Conservation (phyloP, 208 protist genomes). For the Acanthamoeba healyi region DNA sequence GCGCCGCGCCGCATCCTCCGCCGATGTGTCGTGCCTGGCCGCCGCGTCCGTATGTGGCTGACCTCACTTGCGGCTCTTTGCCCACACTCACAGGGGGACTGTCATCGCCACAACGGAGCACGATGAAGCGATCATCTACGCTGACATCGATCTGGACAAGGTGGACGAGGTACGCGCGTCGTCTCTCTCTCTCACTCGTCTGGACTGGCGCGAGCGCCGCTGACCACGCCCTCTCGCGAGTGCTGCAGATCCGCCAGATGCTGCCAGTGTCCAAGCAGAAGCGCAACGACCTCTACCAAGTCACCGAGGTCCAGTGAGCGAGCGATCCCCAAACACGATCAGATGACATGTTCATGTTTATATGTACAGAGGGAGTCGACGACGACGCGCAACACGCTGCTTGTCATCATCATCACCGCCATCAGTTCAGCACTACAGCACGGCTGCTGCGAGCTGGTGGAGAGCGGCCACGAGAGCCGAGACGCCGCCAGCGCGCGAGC, state of each 20-base stretch:
- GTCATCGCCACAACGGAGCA: conserved; percentile 90
- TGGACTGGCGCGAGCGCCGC: too few relatives aligned
- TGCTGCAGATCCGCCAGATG: conserved; percentile 48
- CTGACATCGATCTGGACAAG: conserved; percentile 86
- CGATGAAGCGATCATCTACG: conserved; percentile 85
- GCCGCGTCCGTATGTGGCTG: too few relatives aligned
- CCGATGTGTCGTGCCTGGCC: neutral
- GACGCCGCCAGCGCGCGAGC: too few relatives aligned
- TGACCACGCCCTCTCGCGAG: neutral
- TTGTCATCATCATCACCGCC: too few relatives aligned
- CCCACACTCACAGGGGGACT: conserved; percentile 75
- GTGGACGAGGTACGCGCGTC: conserved; percentile 70
- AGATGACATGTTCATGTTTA: too few relatives aligned
- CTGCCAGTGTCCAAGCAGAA: conserved; percentile 86
- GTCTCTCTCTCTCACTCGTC: neutral
- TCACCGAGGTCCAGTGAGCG: conserved; percentile 9
- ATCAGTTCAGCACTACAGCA: too few relatives aligned
- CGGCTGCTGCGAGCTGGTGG: too few relatives aligned
- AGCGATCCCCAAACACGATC: too few relatives aligned
- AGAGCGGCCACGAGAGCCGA: too few relatives aligned
- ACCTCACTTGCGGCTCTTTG: neutral
- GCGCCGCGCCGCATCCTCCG: neutral
- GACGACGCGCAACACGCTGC: too few relatives aligned
- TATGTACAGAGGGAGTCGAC: too few relatives aligned
- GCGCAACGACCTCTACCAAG: conserved; percentile 86